Base-by-base conservation (phyloP, 2,329 filamentous ascomycete genomes). In the Stemphylium lycopersici region DNA sequence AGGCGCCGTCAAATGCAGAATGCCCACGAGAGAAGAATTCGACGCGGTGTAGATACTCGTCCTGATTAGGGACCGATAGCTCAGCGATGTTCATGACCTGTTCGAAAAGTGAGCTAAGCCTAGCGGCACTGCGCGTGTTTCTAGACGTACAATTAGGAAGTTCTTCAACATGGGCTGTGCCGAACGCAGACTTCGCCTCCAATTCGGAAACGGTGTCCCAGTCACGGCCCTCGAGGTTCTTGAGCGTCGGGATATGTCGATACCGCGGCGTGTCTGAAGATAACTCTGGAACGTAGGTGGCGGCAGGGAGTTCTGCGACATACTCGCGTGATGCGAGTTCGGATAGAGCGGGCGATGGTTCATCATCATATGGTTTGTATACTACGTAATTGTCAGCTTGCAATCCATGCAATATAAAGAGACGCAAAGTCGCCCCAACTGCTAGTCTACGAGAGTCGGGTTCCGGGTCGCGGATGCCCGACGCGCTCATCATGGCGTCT, bases 71-170 rank as follows among this genome's bases (percentile, higher is more conserved):
- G 1, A 48, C 18, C 26, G 24, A 16, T 16, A 8, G 37, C 12
- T 15, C 12, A 5, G 26, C 16, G 4, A 7, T 33, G 40, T 44
- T 16, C 3, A 24, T 16, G 20, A 51, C 31, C 53, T 62, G 20
- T 33, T 51, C 37, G 6, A 62, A 44, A 11, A 45, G 44, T 51
- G 46, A 55, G 55, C 40, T 44, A 6, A 59, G 5, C 13, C 26
- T 8, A 2, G n/a, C 26, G 10, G 50, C 39, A 3, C 41, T n/a
- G 16, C 18, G 32, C 13, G 31, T 37, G 12, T n/a, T 32, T 6
- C 7, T 20, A 6, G 43, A 49, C 46, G n/a, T 47, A 39, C 40
- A 13, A n/a, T 18, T 43, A n/a, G 26, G n/a, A 6, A 39, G 8
- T 0, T 44, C n/a, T 15, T 36, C 20, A 6, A 18, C 11, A 12